Evolutionary conservation across 2,329 filamentous ascomycete genomes (phyloP), one percentile per base, ranked within the genome.

Genomic region (Diaporthe sp.): DNA sequence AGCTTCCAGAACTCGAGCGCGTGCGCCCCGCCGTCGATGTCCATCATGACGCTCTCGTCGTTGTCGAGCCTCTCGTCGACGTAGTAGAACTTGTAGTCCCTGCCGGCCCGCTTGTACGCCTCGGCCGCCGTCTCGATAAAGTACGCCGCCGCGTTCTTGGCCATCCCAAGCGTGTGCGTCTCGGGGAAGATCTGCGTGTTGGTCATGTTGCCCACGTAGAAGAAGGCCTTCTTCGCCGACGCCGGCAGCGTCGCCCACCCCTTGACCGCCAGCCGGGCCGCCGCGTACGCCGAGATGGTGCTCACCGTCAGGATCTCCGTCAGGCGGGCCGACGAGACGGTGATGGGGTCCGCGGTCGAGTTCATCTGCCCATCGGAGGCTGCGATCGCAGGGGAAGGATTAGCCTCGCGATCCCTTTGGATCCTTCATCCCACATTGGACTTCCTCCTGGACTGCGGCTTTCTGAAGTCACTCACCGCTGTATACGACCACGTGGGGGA

Each of bases 401-500:
- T 37, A 75, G 58, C 19, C 3, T 25, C n/a, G n/a, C 19, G 22
- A 19, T 42, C 19, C 5, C 37, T 61, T 17, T 6, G 44, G n/a
- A 5, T 9, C 57, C 12, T 4, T 5, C 22, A 37, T 37, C 4
- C 57, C 57, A n/a, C 3, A 37, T 13, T 7, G 34, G 37, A n/a
- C 7, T 7, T 15, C 34, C 13, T 3, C 25, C 9, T 10, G 42
- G 31, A 15, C 12, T 37, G 17, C 28, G 25, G n/a, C 9, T 31
- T 10, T 7, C 25, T 42, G 6, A 17, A 12, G 22, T 1, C 8
- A 49, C 58, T 39, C 8, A 83, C 81, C 79, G 76, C 87, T 88
- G 75, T 87, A 87, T 4, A 87, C 80, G 7, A 88, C 83, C 2
- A 88, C 86, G 73, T 82, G 84, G 9, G 86, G 86, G n/a, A 80